phyloP scores from a whole-genome alignment of 768 basidiomycete genomes.

The Naganishia randhawae region DNA sequence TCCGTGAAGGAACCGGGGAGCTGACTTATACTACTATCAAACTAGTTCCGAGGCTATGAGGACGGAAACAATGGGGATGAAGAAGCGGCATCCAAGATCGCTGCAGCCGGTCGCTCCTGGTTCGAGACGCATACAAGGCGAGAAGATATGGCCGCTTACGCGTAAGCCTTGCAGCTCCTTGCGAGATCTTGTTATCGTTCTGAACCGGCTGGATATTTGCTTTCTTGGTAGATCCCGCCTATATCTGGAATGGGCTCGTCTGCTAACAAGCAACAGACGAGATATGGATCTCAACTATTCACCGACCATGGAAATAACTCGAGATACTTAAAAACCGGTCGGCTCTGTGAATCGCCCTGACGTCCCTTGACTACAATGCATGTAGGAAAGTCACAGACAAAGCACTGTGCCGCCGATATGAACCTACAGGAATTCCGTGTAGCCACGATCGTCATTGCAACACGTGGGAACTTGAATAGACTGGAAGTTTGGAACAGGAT shows the following conservation, averaged over 20 bases:
- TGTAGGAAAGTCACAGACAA: too few species aligned
- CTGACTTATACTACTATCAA: background rate
- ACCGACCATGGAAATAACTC: slow-evolving; percentile 3
- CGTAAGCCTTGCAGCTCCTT: slow-evolving; percentile 8
- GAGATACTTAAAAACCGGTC: background rate
- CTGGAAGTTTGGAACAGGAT: too few species aligned
- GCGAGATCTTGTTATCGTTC: background rate
- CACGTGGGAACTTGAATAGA: too few species aligned
- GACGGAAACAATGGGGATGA: slow-evolving; percentile 25
- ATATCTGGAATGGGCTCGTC: slow-evolving; percentile 24
- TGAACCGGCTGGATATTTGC: background rate
- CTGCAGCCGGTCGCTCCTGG: slow-evolving; percentile 24
- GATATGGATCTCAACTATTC: slow-evolving; percentile 4
- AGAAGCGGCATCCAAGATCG: slow-evolving; percentile 20
- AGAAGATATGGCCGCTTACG: slow-evolving; percentile 30
- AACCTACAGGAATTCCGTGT: too few species aligned
- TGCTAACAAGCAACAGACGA: background rate
- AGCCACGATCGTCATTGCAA: too few species aligned
- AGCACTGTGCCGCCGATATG: too few species aligned
- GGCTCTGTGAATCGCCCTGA: too few species aligned
- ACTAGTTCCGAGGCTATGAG: slow-evolving; percentile 26
- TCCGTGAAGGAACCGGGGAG: background rate
- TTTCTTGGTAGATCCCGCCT: background rate
- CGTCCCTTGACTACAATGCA: too few species aligned
- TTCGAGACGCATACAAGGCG: slow-evolving; percentile 26